phyloP scores from a whole-genome alignment of 1,284 basidiomycete genomes.

The Naganishia cerealis region DNA sequence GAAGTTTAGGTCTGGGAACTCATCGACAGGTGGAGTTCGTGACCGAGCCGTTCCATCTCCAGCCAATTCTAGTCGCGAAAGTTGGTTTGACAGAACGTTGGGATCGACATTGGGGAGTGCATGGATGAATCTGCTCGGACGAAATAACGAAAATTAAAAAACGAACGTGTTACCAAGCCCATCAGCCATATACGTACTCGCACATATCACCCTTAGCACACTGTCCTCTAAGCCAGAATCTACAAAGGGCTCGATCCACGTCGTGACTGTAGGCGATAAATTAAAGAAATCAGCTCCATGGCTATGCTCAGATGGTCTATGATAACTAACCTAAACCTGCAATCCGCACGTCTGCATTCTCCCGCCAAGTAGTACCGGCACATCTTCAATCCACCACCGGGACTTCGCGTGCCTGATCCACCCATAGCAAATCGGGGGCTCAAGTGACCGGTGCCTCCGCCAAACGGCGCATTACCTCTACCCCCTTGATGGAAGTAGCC shows the following conservation, averaged over 20 bases:
- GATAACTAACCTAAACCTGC: constrained; percentile 80
- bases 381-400: constrained; percentile 65
- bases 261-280: constrained; percentile 65
- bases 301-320: background rate
- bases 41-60: constrained; percentile 54
- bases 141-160: background rate
- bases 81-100: constrained; percentile 60
- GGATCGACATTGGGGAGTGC: constrained; percentile 67
- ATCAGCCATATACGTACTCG: constrained; percentile 45
- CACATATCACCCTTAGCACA: constrained; percentile 85
- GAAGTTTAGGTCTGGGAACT: constrained; percentile 69
- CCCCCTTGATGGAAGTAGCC: constrained; percentile 46
- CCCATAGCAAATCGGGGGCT: constrained; percentile 41
- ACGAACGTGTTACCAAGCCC: constrained; percentile 32
- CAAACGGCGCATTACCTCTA: constrained; percentile 41
- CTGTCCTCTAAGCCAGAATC: constrained; percentile 95
- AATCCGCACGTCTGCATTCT: constrained; percentile 92
- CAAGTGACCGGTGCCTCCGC: constrained; percentile 39
- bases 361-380: constrained; percentile 96
- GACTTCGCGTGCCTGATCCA: constrained; percentile 57
- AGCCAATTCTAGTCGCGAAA: constrained; percentile 65
- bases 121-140: constrained; percentile 66
- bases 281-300: background rate
- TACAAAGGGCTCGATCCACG: constrained; percentile 85
- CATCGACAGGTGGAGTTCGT: constrained; percentile 62